Percentiles rank a stretch among this genome's conserved stretches.
phyloP scores from a whole-genome alignment of 352 stramenopile species.

The Saprolegnia diclina region DNA sequence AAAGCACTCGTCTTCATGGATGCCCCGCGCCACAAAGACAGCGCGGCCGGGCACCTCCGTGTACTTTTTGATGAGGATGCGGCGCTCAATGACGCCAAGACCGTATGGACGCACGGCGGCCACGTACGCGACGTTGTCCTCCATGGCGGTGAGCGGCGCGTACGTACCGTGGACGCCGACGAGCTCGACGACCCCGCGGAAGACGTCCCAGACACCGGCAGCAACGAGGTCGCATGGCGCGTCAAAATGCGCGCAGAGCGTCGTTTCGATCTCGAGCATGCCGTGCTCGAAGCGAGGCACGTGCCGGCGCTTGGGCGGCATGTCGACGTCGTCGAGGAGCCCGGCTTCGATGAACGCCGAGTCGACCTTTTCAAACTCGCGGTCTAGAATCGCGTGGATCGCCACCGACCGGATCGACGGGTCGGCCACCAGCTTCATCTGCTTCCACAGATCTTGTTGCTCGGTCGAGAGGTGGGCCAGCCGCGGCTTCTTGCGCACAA shows the following conservation, averaged over 20 bases:
- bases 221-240: neutral
- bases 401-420: neutral
- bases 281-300: neutral
- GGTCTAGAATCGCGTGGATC: neutral
- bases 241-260: neutral
- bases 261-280: conserved; percentile 12
- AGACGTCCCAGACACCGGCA: neutral
- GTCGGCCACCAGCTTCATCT: conserved; percentile 8
- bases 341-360: neutral
- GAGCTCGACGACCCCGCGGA: neutral
- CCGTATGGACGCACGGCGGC: neutral
- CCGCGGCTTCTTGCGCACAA: conserved; percentile 17
- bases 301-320: neutral
- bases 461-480: neutral
- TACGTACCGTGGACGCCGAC: neutral
- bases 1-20: conserved; percentile 19
- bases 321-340: conserved; percentile 2
- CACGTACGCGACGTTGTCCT: neutral
- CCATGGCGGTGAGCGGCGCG: neutral
- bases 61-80: conserved; percentile 16
- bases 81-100: conserved; percentile 8
- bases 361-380: neutral
- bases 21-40: conserved; percentile 23
- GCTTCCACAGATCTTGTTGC: neutral
- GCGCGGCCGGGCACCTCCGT: neutral